phyloP scores from a whole-genome alignment of 257 asterid genomes.

The Solanum verrucosum region DNA sequence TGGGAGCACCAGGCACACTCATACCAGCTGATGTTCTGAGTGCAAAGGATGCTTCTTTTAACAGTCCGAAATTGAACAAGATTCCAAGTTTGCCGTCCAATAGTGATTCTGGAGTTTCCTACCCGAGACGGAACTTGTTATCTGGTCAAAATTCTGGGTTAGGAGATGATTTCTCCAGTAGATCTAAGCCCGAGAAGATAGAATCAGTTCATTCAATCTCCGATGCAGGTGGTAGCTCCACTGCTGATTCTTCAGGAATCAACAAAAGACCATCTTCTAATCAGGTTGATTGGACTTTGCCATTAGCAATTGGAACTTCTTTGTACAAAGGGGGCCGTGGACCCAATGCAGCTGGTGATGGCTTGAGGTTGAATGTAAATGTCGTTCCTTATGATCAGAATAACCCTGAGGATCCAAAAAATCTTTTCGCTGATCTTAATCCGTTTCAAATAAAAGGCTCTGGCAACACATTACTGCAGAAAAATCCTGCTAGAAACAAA shows the following conservation, averaged over 20 bases:
- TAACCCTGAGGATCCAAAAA: conserved; percentile 59
- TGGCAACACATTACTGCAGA: conserved; percentile 43
- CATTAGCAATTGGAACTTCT: conserved; percentile 53
- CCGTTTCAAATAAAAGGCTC: conserved; percentile 86
- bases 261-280: conserved; percentile 33
- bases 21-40: conserved; percentile 80
- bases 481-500: conserved; percentile 33
- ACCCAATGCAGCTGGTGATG: conserved; percentile 55
- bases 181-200: conserved; percentile 29
- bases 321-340: conserved; percentile 70
- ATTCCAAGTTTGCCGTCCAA: conserved; percentile 36
- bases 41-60: conserved; percentile 60
- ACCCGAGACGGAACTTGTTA: conserved; percentile 12
- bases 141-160: conserved; percentile 25
- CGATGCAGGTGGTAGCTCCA: conserved; percentile 31
- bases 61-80: conserved; percentile 37
- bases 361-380: conserved; percentile 60
- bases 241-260: conserved; percentile 54
- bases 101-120: conserved; percentile 22
- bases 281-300: conserved; percentile 43
- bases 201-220: conserved; percentile 26
- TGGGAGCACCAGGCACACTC: conserved; percentile 99
- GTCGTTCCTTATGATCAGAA: conserved; percentile 54
- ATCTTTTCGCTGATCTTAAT: conserved; percentile 92
- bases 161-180: conserved; percentile 24